Evolutionary conservation across 108 stramenopile species (phyloP), one percentile per base, ranked within the genome.

Genomic region (Cyclostephanos invisitatus): DNA sequence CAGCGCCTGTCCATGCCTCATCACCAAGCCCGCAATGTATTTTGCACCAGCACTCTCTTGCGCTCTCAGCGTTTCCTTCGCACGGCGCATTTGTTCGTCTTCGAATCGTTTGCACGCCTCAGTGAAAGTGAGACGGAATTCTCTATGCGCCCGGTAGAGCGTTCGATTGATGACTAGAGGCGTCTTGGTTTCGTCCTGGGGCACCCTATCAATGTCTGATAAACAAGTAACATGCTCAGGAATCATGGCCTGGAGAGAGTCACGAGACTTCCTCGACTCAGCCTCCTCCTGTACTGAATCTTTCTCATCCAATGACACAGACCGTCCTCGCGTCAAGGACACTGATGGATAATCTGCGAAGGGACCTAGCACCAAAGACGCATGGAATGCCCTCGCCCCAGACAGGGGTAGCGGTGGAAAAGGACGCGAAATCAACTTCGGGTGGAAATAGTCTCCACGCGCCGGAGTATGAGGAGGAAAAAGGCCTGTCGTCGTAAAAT

Each of bases 71-170:
- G 82, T 54, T 37, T 85, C 87, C 18, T 78, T 80, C 7, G 91
- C 87, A 69, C 82, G 88, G 25, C 81, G 74, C 14, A 87, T 70
- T 72, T 91, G 87, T 57, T 95, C 87, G 53, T 91, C 90, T 64
- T 95, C 94, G 64, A 92, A 95, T 42, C 91, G 85, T 54, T 89
- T 92, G 28, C 86, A 89, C 8, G 94, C 94, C 50, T 92, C 94
- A 29, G 88, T 68, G 4, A 95, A 86, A 32, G 94, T 83, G 20
- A 90, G 80, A 28, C 94, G 86, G 88, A 92, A 91, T 54, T 90
- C 85, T 15, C 91, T 81, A 65, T 95, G 94, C 12, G 88, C 87
- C 24, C 91, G 67, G 63, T 92, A 92, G 28, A 92, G 37, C 18
- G 74, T 77, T 11, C 91, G 70, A 65, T 91, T 94, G 17, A 91